phyloP scores from a whole-genome alignment of 805 yeast genomes.

The Priceomyces fermenticarens region DNA sequence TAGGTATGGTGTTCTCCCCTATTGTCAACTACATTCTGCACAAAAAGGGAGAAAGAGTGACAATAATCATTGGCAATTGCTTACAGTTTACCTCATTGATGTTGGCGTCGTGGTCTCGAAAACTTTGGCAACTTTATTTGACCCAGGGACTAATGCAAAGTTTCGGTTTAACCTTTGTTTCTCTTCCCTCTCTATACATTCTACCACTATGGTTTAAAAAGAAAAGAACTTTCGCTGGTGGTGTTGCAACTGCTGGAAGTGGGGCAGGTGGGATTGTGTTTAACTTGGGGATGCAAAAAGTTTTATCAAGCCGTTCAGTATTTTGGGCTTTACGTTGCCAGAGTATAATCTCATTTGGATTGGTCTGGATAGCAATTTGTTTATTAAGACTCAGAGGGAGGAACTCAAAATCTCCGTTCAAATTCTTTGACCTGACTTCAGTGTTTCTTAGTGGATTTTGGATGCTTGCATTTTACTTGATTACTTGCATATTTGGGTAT shows the following conservation, averaged over 20 bases:
- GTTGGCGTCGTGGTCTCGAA: slow-evolving; percentile 54
- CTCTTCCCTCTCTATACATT: slow-evolving; percentile 53
- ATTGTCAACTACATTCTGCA: slow-evolving; percentile 41
- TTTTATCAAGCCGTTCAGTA: slow-evolving; percentile 28
- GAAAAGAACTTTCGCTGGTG: slow-evolving; percentile 48
- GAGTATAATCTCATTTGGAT: slow-evolving; percentile 22
- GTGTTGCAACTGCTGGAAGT: slow-evolving; percentile 41
- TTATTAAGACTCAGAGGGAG: slow-evolving; percentile 7
- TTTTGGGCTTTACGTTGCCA: slow-evolving; percentile 47
- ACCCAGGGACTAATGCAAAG: slow-evolving; percentile 65
- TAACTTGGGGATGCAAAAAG: slow-evolving; percentile 39
- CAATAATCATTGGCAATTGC: slow-evolving; percentile 41
- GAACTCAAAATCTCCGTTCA: slow-evolving; percentile 14
- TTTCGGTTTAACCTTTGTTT: slow-evolving; percentile 50
- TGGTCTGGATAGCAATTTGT: slow-evolving; percentile 11
- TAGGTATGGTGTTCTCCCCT: slow-evolving; percentile 48
- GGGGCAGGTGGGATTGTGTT: slow-evolving; percentile 47
- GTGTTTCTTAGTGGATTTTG: slow-evolving; percentile 39
- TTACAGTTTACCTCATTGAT: slow-evolving; percentile 50
- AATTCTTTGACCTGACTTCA: slow-evolving; percentile 34
- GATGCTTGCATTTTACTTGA: slow-evolving; percentile 34
- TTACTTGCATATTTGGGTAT: slow-evolving; percentile 51
- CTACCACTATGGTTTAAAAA: slow-evolving; percentile 66
- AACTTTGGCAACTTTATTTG: slow-evolving; percentile 57
- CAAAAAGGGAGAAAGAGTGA: slow-evolving; percentile 30